Evolutionary conservation across 2,329 filamentous ascomycete genomes (phyloP).

Genomic region (Xylariaceae sp.): DNA sequence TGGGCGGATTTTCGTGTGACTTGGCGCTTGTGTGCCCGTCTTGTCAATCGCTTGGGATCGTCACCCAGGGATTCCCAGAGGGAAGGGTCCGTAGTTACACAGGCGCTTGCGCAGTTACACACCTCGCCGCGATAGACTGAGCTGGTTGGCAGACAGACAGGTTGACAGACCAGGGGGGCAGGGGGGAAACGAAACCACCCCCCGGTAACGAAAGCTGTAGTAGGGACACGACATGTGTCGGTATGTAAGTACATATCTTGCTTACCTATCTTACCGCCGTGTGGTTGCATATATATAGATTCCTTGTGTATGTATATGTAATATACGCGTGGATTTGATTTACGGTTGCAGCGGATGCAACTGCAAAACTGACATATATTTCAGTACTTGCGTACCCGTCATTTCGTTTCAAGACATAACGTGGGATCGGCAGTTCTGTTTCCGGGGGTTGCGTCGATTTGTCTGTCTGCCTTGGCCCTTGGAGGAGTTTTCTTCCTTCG

Average conservation of each 20-base stretch:
- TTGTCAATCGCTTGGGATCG: not conserved
- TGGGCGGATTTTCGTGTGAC: not conserved
- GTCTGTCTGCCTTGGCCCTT: not conserved
- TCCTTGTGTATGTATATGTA: not conserved
- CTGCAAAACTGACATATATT: not conserved
- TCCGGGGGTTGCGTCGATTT: not conserved
- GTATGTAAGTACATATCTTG: no score
- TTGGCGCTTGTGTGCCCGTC: not conserved
- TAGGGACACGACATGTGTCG: no score
- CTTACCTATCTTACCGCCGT: no score
- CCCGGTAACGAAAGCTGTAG: no score
- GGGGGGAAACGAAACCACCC: no score
- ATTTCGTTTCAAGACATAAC: not conserved
- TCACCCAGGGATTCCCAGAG: not conserved
- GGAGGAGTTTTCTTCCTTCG: not conserved
- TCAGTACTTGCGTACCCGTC: not conserved
- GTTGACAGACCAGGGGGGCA: no score
- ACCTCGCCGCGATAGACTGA: constrained; percentile 1
- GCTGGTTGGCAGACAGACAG: no score
- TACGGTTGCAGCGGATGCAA: not conserved
- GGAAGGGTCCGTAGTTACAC: constrained; percentile 16
- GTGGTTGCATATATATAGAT: not conserved
- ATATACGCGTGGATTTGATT: no score
- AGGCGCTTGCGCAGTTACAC: constrained; percentile 22
- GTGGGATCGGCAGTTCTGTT: not conserved